These are phyloP conservation scores for Raphanus raphanistrum DNA, from an alignment of 345 rosid genomes.

Conservation along the genomic window DNA sequence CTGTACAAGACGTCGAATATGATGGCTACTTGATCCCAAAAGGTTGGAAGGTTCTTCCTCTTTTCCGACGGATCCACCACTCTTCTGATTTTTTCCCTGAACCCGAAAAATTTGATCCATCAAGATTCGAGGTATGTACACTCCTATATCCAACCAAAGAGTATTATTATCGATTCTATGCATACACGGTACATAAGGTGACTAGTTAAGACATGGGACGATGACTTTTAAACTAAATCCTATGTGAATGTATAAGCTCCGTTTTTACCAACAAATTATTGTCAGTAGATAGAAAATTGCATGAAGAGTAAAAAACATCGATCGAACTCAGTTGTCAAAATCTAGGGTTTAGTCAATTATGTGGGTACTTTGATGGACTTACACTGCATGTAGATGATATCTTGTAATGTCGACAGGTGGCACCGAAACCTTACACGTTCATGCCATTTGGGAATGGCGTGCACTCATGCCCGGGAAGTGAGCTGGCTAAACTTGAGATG, in stretches of 20 bases:
- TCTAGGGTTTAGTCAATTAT: slow-evolving; percentile 13
- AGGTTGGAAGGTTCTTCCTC: slow-evolving; percentile 98
- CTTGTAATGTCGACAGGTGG: slow-evolving; percentile 65
- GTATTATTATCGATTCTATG: background rate
- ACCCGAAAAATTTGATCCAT: slow-evolving; percentile 86
- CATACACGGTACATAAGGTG: background rate
- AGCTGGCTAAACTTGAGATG: slow-evolving; percentile 94
- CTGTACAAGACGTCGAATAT: slow-evolving; percentile 78
- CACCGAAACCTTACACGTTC: slow-evolving; percentile 74
- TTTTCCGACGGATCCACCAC: slow-evolving; percentile 87
- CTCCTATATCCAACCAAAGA: background rate
- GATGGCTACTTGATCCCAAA: slow-evolving; percentile 82
- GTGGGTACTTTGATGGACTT: slow-evolving; percentile 24
- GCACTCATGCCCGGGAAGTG: slow-evolving; percentile 98
- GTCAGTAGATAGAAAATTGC: background rate
- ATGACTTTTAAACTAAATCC: background rate
- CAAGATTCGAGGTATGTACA: slow-evolving; percentile 72
- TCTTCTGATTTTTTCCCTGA: slow-evolving; percentile 66
- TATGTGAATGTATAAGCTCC: background rate
- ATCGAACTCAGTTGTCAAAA: slow-evolving; percentile 3
- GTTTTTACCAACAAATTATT: background rate
- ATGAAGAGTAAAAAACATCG: background rate
- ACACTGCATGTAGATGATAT: slow-evolving; percentile 35
- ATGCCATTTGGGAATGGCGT: slow-evolving; percentile 95
- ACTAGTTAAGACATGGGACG: background rate